These are phyloP conservation scores for Lactarius vividus DNA, from an alignment of 768 basidiomycete genomes.

Conservation along the genomic window DNA sequence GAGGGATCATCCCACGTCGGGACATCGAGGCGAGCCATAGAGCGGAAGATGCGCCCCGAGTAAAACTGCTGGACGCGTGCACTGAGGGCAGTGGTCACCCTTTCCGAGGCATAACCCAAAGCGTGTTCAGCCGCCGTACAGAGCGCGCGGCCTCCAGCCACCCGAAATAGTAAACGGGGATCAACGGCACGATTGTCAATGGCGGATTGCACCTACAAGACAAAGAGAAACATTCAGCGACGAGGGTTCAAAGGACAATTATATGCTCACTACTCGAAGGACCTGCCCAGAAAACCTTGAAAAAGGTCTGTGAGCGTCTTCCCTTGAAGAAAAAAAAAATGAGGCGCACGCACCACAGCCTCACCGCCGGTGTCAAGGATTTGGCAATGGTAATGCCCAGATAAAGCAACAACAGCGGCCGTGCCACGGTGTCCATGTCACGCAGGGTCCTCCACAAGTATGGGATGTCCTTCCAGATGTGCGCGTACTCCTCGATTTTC, in stretches of 20 bases:
- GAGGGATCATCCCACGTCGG: constrained; percentile 71
- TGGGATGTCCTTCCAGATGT: not conserved
- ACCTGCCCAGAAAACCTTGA: constrained; percentile 21
- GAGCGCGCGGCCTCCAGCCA: constrained; percentile 49
- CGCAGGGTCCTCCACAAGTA: constrained; percentile 48
- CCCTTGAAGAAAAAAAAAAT: not conserved
- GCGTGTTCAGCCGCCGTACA: constrained; percentile 49
- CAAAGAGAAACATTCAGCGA: not conserved
- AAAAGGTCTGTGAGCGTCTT: not conserved
- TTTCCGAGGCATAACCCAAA: constrained; percentile 40
- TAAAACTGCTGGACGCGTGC: constrained; percentile 58
- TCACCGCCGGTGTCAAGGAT: constrained; percentile 10
- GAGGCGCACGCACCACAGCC: constrained; percentile 11
- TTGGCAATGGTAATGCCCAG: constrained; percentile 1
- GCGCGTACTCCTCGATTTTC: not conserved
- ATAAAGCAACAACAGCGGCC: constrained; percentile 15
- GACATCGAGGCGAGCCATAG: constrained; percentile 69
- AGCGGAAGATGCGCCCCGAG: constrained; percentile 59
- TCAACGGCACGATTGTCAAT: constrained; percentile 25
- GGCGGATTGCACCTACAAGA: constrained; percentile 16
- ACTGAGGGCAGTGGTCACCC: constrained; percentile 50
- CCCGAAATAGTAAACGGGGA: constrained; percentile 13
- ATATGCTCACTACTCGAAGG: constrained; percentile 28
- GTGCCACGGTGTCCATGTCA: constrained; percentile 8
- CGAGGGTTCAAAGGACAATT: too few relatives aligned